These are phyloP conservation scores for Penicillium robsamsonii DNA, from an alignment of 495 filamentous ascomycete species.

Conservation along the genomic window DNA sequence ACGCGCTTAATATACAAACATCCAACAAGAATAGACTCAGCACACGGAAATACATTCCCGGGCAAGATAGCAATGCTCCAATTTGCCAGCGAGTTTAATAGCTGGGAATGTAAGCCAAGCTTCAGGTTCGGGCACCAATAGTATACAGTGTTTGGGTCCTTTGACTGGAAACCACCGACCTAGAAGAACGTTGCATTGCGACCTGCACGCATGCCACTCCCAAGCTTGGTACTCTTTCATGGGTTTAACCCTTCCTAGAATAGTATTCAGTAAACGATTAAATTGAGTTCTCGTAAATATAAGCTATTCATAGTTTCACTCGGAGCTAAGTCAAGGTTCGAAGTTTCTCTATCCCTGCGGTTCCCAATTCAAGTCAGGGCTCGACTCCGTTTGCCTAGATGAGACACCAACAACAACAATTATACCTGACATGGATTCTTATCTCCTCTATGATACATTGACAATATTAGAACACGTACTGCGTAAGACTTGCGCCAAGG, in stretches of 20 bases:
- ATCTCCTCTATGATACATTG: background rate
- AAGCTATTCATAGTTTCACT: background rate
- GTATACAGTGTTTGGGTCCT: background rate
- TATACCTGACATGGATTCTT: background rate
- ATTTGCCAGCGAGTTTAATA: background rate
- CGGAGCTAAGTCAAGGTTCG: background rate
- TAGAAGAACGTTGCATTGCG: conserved; percentile 14
- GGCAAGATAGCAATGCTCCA: background rate
- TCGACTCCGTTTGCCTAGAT: background rate
- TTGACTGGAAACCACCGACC: conserved; percentile 6
- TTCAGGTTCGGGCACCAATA: background rate
- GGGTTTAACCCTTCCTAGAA: background rate
- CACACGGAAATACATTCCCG: background rate
- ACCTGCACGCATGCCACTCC: conserved; percentile 14
- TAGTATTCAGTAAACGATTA: background rate
- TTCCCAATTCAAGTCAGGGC: conserved; percentile 1
- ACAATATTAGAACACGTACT: conserved; percentile 10
- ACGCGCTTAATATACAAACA: background rate
- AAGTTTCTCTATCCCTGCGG: background rate
- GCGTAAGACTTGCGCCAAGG: conserved; percentile 1
- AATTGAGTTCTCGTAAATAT: background rate
- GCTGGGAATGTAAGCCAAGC: conserved; percentile 23
- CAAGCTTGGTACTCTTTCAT: background rate
- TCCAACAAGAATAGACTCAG: background rate
- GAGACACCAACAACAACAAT: background rate